Evolutionary conservation across 345 rosid species (phyloP).

Genomic region (Xanthoceras sorbifolium): DNA sequence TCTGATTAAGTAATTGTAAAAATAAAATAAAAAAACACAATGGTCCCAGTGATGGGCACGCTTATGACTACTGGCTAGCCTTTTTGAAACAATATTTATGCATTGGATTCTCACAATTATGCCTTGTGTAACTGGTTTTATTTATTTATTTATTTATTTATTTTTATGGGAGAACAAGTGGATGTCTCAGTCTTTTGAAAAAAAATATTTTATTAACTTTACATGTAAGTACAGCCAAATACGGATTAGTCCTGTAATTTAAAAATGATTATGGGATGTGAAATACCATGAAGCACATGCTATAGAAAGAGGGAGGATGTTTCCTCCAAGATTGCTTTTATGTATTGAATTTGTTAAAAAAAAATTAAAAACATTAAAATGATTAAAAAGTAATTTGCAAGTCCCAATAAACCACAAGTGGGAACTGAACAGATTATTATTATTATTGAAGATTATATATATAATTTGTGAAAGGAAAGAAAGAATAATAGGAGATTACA

Average conservation of each 20-base stretch:
- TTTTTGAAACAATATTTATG: slow-evolving; percentile 36
- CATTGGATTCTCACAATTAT: slow-evolving; percentile 44
- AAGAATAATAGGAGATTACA: background rate
- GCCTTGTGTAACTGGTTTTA: slow-evolving; percentile 5
- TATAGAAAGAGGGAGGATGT: slow-evolving; percentile 37
- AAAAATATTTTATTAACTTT: slow-evolving; percentile 12
- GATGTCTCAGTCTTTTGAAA: slow-evolving; percentile 12
- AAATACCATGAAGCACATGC: slow-evolving; percentile 38
- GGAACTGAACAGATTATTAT: background rate
- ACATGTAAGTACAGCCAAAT: slow-evolving; percentile 28
- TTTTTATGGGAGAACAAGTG: slow-evolving; percentile 13
- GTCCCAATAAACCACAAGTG: slow-evolving; percentile 25
- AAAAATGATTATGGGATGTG: slow-evolving; percentile 12
- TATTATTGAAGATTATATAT: slow-evolving; percentile 9
- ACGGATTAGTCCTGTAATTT: slow-evolving; percentile 31
- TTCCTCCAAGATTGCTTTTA: slow-evolving; percentile 30
- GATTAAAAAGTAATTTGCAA: background rate
- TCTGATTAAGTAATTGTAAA: background rate
- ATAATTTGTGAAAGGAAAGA: background rate
- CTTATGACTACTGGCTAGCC: slow-evolving; percentile 20
- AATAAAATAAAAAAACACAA: background rate
- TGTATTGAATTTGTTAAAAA: background rate
- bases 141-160: too few species aligned
- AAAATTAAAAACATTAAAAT: background rate
- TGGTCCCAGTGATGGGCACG: slow-evolving; percentile 31